Percentiles rank a stretch among this genome's conserved stretches.
Evolutionary conservation across 306 rosid species (phyloP).

Genomic region (Benincasa hispida): DNA sequence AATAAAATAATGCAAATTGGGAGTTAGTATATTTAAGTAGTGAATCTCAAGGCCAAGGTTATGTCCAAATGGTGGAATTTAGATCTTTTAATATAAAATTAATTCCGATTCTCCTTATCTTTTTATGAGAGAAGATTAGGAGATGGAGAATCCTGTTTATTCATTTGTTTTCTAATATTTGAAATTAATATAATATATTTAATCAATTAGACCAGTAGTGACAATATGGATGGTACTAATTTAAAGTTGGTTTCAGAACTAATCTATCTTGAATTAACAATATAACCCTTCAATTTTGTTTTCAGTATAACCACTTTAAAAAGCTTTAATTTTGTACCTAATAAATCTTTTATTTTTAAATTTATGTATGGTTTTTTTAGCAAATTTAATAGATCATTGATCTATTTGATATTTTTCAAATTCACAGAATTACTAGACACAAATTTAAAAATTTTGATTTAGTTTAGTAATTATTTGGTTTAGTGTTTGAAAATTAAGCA

Average conservation of each 20-base stretch:
- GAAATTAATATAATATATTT: not conserved
- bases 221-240: not conserved
- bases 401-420: no score
- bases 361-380: no score
- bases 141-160: not conserved
- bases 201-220: not conserved
- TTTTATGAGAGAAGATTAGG: not conserved
- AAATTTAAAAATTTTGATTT: no score
- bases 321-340: no score
- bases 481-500: no score
- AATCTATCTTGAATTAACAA: not conserved
- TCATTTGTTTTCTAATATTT: not conserved
- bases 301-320: no score
- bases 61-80: conserved; percentile 5
- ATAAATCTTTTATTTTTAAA: no score
- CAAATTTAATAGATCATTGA: no score
- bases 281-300: not conserved
- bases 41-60: conserved; percentile 45
- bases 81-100: not conserved
- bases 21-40: conserved; percentile 19
- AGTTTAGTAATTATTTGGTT: no score
- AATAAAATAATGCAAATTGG: not conserved
- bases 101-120: not conserved
- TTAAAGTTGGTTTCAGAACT: not conserved
- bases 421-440: no score